These are phyloP conservation scores for Hymenoscyphus occultus DNA, from an alignment of 2,329 filamentous ascomycete species.

Conservation along the genomic window DNA sequence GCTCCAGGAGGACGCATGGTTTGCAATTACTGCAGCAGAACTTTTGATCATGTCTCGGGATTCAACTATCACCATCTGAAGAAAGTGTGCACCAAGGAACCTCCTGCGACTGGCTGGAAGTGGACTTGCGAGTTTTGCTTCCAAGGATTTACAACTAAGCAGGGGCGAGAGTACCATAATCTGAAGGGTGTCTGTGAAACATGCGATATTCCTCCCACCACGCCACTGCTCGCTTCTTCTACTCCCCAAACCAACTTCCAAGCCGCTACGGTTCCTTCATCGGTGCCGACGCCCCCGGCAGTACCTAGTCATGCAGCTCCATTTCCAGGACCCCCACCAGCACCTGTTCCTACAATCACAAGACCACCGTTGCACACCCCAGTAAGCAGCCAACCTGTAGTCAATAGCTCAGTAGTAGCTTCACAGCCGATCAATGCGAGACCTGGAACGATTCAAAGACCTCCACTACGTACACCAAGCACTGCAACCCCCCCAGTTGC, in stretches of 20 bases:
- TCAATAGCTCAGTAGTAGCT: slow-evolving; percentile 2
- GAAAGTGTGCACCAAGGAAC: slow-evolving; percentile 20
- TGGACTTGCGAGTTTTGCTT: slow-evolving; percentile 22
- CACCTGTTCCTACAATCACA: slow-evolving; percentile 1
- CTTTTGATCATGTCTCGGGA: slow-evolving; percentile 10
- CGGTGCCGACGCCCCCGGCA: not conserved
- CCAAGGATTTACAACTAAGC: slow-evolving; percentile 27
- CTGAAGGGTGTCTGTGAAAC: slow-evolving; percentile 15
- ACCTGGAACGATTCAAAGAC: slow-evolving; percentile 12
- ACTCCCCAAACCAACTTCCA: not conserved
- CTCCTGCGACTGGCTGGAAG: slow-evolving; percentile 20
- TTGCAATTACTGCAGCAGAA: slow-evolving; percentile 8
- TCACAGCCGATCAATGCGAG: slow-evolving; percentile 19
- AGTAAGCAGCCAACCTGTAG: not conserved
- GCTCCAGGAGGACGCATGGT: slow-evolving; percentile 5
- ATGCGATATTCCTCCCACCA: slow-evolving; percentile 7
- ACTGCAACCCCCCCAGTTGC: not conserved
- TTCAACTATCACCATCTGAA: slow-evolving; percentile 22
- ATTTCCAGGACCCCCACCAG: not conserved
- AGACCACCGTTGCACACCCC: slow-evolving; percentile 4
- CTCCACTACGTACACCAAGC: slow-evolving; percentile 9
- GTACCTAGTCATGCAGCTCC: not conserved
- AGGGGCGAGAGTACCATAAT: slow-evolving; percentile 25
- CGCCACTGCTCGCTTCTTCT: slow-evolving; percentile 4
- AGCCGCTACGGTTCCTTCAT: not conserved